These are phyloP conservation scores for Spinellus fusiger DNA, from an alignment of 192 early-diverging fungal species.

Conservation along the genomic window DNA sequence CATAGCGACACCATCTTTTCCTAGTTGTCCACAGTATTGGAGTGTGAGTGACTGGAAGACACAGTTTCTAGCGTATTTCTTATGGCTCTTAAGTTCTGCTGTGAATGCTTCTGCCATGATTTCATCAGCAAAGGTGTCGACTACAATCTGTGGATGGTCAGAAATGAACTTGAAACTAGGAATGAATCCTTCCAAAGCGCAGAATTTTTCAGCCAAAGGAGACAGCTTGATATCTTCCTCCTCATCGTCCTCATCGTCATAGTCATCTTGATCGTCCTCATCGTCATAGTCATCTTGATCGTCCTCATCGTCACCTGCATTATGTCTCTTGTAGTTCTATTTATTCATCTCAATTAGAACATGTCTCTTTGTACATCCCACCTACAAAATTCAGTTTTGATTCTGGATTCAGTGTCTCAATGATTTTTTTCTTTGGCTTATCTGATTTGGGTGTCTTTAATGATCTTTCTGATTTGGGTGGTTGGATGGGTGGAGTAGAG, in stretches of 20 bases:
- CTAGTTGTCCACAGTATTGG: conserved; percentile 80
- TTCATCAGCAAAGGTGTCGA: conserved; percentile 68
- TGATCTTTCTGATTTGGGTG: too few relatives aligned
- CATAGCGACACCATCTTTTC: conserved; percentile 72
- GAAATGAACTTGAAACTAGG: conserved; percentile 58
- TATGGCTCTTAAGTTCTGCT: conserved; percentile 66
- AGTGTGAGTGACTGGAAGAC: conserved; percentile 80
- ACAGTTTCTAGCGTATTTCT: conserved; percentile 59
- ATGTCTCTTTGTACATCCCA: not conserved
- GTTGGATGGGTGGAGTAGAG: conserved; percentile 34
- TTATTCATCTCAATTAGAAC: conserved; percentile 5
- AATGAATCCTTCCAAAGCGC: conserved; percentile 52
- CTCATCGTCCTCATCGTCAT: conserved; percentile 49
- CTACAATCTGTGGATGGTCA: conserved; percentile 64
- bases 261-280: conserved; percentile 16
- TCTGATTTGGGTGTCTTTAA: too few relatives aligned
- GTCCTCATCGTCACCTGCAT: conserved; percentile 14
- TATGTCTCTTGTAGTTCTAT: conserved; percentile 18
- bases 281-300: conserved; percentile 21
- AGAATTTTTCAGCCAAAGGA: conserved; percentile 49
- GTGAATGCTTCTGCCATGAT: conserved; percentile 83
- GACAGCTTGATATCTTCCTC: conserved; percentile 50
- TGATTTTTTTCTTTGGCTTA: conserved; percentile 47
- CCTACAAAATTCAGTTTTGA: conserved; percentile 30
- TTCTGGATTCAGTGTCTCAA: conserved; percentile 61